A percentile compares a stretch with the other conserved stretches of the same genome.
phyloP scores from a whole-genome alignment of 148 eudicot genomes.

The Cornus suecica region DNA sequence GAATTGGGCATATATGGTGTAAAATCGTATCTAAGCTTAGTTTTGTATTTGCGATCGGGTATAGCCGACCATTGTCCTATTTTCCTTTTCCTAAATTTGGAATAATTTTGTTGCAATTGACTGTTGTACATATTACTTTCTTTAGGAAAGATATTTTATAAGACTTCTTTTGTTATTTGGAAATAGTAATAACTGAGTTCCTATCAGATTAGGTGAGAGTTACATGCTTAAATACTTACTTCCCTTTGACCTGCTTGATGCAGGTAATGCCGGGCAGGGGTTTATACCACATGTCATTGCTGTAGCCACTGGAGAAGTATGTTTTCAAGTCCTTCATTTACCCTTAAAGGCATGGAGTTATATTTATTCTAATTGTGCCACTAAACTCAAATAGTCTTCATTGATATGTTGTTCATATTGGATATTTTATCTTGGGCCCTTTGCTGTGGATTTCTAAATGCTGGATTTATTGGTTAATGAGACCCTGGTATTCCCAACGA shows the following conservation, averaged over 20 bases:
- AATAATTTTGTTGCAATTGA: not conserved
- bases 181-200: not conserved
- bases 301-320: slow-evolving; percentile 51
- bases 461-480: not conserved
- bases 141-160: not conserved
- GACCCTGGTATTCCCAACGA: not conserved
- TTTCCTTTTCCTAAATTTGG: not conserved
- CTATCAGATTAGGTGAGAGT: not conserved
- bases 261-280: slow-evolving; percentile 45
- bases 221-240: not conserved
- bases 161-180: not conserved
- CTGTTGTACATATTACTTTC: not conserved
- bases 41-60: not conserved
- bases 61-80: not conserved
- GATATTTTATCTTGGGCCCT: not conserved
- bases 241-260: slow-evolving; percentile 20
- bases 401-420: not conserved
- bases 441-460: not conserved
- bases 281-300: slow-evolving; percentile 42
- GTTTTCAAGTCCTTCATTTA: slow-evolving; percentile 5
- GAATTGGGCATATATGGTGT: not conserved
- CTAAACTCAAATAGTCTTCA: not conserved
- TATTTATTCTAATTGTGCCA: not conserved
- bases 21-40: not conserved
- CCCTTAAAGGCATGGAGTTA: not conserved